Evolutionary conservation across 2,329 filamentous ascomycete genomes (phyloP), one percentile per base, ranked within the genome.

Genomic region (Huntiella omanensis): DNA sequence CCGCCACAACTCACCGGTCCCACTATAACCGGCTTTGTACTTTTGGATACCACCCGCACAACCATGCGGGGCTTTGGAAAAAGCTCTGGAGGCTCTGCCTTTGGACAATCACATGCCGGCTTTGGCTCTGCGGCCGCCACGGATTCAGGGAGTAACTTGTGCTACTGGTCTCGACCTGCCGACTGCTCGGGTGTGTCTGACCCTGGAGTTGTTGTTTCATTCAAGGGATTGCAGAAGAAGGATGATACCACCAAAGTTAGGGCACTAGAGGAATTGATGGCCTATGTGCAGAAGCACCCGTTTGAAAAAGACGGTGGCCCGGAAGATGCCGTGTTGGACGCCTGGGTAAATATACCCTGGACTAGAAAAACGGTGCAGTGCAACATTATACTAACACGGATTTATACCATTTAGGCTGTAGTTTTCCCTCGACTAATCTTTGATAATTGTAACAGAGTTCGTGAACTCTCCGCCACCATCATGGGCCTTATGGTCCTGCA

Each of bases 141-240:
- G 41, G 60, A 60, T 48, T 70, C 63, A n/a, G 28, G 40, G 16
- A 43, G 40, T 34, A 53, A 67, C 67, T 5, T 98, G 35, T 94
- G 87, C 39, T 95, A 94, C 63, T 74, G 96, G 45, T 70, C 82
- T 45, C 86, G 93, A 56, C 83, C 85, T 7, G 83, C 83, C 41
- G 81, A 94, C 56, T 75, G 94, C 53, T 76, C 77, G 33, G 66
- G 65, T 38, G 76, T 98, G 50, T 80, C 77, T 39, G 79, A 94
- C 54, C 72, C 86, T 5, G 82, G 91, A 56, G 69, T 88, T 34
- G 76, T 88, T 34, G 86, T 96, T 11, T 76, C 79, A n/a, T 84
- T 95, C 64, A 93, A 95, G 62, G 94, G 92, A 54, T 64, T 95
- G 3, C 71, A 79, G 43, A 98, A 96, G 64, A 93, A 91, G 62